A percentile compares a stretch with the other conserved stretches of the same genome.
Conservation (phyloP, 2,329 filamentous ascomycete species). For the Aurifilum marmelostoma region DNA sequence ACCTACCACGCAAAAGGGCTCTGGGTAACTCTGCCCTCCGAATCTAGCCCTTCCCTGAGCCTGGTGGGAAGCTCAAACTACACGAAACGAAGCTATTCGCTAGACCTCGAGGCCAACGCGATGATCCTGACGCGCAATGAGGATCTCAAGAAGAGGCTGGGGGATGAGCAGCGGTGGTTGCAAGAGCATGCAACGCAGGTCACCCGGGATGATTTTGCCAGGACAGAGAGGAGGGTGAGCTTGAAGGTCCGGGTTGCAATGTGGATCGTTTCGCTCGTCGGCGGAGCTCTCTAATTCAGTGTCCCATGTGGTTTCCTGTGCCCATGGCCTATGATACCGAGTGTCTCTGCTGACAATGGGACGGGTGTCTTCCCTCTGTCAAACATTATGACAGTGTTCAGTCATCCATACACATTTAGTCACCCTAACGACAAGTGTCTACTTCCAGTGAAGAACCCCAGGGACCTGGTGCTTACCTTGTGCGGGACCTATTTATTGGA, state of each 20-base stretch:
- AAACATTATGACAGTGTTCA: no score
- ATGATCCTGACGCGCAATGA: slow-evolving; percentile 81
- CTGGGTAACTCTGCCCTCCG: slow-evolving; percentile 77
- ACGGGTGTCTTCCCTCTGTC: not conserved
- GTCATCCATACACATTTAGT: not conserved
- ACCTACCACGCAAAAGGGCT: slow-evolving; percentile 97
- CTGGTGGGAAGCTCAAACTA: slow-evolving; percentile 94
- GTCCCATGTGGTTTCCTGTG: not conserved
- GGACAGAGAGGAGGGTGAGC: slow-evolving; percentile 79
- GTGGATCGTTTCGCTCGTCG: slow-evolving; percentile 88
- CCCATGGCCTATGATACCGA: not conserved
- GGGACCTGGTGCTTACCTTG: not conserved
- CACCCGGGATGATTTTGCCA: slow-evolving; percentile 77
- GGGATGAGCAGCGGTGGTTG: slow-evolving; percentile 78
- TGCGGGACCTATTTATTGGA: not conserved
- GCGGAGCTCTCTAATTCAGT: slow-evolving; percentile 74
- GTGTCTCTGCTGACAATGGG: not conserved
- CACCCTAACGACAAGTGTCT: not conserved
- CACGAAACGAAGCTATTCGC: slow-evolving; percentile 87
- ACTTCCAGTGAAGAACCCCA: not conserved
- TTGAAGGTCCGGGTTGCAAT: slow-evolving; percentile 85
- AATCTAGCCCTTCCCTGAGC: slow-evolving; percentile 72
- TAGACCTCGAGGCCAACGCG: slow-evolving; percentile 89
- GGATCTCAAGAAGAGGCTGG: slow-evolving; percentile 71
- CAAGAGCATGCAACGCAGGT: slow-evolving; percentile 72